A percentile compares a stretch with the other conserved stretches of the same genome.
phyloP scores from a whole-genome alignment of 192 early-diverging fungal species.

The Podila epigama region DNA sequence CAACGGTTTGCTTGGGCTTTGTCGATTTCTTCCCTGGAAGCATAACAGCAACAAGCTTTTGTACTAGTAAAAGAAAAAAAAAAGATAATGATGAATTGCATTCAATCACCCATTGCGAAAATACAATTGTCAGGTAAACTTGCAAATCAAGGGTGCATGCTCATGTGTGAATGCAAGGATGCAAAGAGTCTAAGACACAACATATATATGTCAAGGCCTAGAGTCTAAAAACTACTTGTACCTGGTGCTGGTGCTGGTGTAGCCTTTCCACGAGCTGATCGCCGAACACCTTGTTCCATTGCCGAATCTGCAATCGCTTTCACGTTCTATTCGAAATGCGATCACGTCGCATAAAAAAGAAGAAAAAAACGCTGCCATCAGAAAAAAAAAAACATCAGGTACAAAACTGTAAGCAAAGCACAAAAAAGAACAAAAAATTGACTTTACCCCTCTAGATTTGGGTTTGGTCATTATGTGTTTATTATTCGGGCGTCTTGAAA shows the following conservation, averaged over 20 bases:
- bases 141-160: too few relatives aligned
- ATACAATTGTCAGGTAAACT: too few relatives aligned
- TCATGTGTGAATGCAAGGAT: too few relatives aligned
- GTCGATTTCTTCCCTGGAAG: neutral
- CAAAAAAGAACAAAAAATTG: neutral
- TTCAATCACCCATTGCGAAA: too few relatives aligned
- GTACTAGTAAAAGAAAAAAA: conserved; percentile 6
- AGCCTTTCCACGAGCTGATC: conserved; percentile 13
- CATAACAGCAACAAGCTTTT: neutral
- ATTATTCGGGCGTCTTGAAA: neutral
- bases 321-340: neutral
- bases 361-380: neutral
- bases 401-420: neutral
- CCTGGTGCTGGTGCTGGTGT: neutral
- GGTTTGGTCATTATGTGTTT: neutral
- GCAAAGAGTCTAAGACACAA: too few relatives aligned
- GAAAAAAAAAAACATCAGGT: neutral
- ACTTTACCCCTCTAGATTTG: neutral
- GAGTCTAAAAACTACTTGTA: neutral
- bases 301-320: neutral
- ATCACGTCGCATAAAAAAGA: neutral
- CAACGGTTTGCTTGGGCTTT: conserved; percentile 35
- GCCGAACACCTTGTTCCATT: neutral
- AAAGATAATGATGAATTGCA: neutral
- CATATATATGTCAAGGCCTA: neutral